phyloP scores from a whole-genome alignment of 1,139 yeast species.

The Debaryomyces sp. region DNA sequence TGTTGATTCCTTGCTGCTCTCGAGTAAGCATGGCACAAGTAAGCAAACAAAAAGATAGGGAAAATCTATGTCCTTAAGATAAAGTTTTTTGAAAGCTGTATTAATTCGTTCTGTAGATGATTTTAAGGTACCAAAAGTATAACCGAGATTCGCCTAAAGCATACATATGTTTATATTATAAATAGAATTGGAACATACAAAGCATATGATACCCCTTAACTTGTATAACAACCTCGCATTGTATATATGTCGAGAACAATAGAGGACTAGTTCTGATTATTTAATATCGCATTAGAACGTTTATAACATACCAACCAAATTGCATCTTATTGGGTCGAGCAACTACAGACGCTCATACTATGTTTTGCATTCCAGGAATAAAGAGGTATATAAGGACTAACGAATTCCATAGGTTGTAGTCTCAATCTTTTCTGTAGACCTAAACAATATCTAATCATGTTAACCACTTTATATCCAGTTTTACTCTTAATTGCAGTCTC shows the following conservation, averaged over 20 bases:
- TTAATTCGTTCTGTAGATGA: background rate
- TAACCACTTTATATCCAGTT: slow-evolving; percentile 6
- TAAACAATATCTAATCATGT: background rate
- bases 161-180: background rate
- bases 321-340: background rate
- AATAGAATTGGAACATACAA: background rate
- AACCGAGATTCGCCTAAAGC: background rate
- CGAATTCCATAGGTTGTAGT: background rate
- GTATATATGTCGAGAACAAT: background rate
- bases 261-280: background rate
- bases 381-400: background rate
- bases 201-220: background rate
- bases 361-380: slow-evolving; percentile 1
- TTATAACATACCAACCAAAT: background rate
- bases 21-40: background rate
- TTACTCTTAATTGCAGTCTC: slow-evolving; percentile 1
- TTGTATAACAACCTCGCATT: background rate
- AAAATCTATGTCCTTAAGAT: background rate
- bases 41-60: background rate
- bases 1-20: background rate
- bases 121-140: background rate
- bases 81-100: background rate
- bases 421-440: background rate
- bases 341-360: background rate
- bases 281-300: background rate